Evolutionary conservation across 2,329 filamentous ascomycete genomes (phyloP).

Genomic region (Apiospora saccharicola): DNA sequence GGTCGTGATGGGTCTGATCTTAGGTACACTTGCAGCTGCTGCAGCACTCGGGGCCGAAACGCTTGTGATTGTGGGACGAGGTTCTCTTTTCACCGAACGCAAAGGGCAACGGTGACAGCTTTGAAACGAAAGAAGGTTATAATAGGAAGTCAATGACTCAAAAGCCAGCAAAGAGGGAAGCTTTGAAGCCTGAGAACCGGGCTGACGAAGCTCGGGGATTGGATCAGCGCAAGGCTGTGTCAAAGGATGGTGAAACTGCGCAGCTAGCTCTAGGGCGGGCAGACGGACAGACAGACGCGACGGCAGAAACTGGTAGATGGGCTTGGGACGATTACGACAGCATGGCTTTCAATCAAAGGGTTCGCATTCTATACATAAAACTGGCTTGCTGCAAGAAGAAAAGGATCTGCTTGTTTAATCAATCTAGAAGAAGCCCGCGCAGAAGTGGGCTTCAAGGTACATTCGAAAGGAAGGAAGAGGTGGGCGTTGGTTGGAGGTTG

Average conservation of each 20-base stretch:
- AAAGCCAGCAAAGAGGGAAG: not conserved
- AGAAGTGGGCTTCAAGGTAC: not conserved
- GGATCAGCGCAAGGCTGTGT: constrained; percentile 13
- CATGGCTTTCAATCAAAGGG: constrained; percentile 12
- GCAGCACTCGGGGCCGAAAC: not conserved
- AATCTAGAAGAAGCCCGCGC: not conserved
- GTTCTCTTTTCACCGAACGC: not conserved
- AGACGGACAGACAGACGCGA: not conserved
- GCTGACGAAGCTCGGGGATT: constrained; percentile 24
- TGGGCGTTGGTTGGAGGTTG: not conserved
- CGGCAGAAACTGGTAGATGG: not conserved
- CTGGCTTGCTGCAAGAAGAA: not conserved
- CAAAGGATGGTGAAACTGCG: constrained; percentile 21
- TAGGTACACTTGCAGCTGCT: not conserved
- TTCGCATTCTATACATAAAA: not conserved
- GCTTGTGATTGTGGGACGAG: constrained; percentile 2
- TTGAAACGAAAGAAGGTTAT: constrained; percentile 21
- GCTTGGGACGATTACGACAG: constrained; percentile 3
- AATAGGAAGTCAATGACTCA: constrained; percentile 17
- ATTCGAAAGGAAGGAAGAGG: not conserved
- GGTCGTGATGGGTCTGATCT: not conserved
- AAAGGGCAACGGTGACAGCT: not conserved
- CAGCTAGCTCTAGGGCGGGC: constrained; percentile 2
- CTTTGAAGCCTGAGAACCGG: not conserved
- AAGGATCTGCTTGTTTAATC: too few relatives aligned